Evolutionary conservation across 352 stramenopile species (phyloP).

Genomic region (Phytophthora syringae): DNA sequence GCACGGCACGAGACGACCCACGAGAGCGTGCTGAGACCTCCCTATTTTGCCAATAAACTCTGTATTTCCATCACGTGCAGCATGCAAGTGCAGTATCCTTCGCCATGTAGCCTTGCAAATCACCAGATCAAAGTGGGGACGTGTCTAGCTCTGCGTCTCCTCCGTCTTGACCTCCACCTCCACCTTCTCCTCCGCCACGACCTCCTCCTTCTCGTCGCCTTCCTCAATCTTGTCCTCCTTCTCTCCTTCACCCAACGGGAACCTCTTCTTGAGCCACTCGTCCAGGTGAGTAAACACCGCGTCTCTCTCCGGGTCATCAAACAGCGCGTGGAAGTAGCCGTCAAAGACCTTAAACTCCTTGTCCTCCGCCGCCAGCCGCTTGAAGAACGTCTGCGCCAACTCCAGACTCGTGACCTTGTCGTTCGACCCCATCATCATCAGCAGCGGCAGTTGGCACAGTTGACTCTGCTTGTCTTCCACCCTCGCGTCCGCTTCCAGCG

Average conservation of each 20-base stretch:
- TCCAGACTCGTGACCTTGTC: constrained; percentile 65
- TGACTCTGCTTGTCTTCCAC: constrained; percentile 37
- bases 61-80: constrained; percentile 23
- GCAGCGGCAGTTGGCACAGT: constrained; percentile 37
- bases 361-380: constrained; percentile 44
- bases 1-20: constrained; percentile 25
- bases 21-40: constrained; percentile 18
- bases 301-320: constrained; percentile 66
- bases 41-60: constrained; percentile 41
- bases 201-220: background rate
- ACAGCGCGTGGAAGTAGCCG: constrained; percentile 64
- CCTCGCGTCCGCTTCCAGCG: constrained; percentile 37
- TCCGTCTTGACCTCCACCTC: background rate
- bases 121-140: background rate
- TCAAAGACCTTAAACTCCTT: constrained; percentile 73
- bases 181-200: background rate
- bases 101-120: background rate
- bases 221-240: constrained; percentile 20
- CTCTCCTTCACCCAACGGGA: constrained; percentile 21
- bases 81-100: background rate
- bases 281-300: constrained; percentile 48
- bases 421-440: constrained; percentile 58
- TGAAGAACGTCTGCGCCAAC: constrained; percentile 55
- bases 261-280: constrained; percentile 56
- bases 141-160: background rate